A percentile compares a stretch with the other conserved stretches of the same genome.
These are phyloP conservation scores for Typha latifolia DNA, from an alignment of 176 grass and related monocot genomes.

Conservation along the genomic window DNA sequence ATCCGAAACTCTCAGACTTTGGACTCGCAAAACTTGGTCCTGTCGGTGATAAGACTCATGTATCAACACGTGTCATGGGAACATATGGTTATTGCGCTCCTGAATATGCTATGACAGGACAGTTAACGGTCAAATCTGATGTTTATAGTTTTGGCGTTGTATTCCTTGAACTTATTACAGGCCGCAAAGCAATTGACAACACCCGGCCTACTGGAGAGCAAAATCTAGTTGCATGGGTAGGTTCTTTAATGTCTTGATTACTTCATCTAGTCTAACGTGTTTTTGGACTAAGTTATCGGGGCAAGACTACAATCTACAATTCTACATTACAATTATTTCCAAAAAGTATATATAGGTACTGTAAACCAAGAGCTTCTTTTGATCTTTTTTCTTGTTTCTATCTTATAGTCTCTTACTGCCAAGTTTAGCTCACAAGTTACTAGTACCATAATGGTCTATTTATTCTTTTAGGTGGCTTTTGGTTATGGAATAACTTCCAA, in stretches of 20 bases:
- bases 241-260: slow-evolving; percentile 15
- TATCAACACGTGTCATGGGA: slow-evolving; percentile 97
- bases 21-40: slow-evolving; percentile 99
- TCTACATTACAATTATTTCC: too few species aligned
- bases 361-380: too few species aligned
- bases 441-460: too few species aligned
- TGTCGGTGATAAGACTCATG: slow-evolving; percentile 94
- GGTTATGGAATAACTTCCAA: too few species aligned
- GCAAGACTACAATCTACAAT: neutral
- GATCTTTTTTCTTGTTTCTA: too few species aligned
- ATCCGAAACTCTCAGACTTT: slow-evolving; percentile 92
- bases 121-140: slow-evolving; percentile 90
- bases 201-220: slow-evolving; percentile 55
- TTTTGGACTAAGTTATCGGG: neutral
- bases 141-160: slow-evolving; percentile 99
- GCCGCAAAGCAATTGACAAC: slow-evolving; percentile 79
- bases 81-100: slow-evolving; percentile 98
- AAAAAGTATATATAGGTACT: too few species aligned
- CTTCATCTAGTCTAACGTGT: neutral
- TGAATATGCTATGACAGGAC: slow-evolving; percentile 99
- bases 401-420: too few species aligned
- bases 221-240: slow-evolving; percentile 93
- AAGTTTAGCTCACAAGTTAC: too few species aligned
- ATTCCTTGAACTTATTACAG: slow-evolving; percentile 94
- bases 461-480: too few species aligned